Base-by-base conservation (phyloP, 371 early-diverging fungal genomes). In the Mortierella sp. region DNA sequence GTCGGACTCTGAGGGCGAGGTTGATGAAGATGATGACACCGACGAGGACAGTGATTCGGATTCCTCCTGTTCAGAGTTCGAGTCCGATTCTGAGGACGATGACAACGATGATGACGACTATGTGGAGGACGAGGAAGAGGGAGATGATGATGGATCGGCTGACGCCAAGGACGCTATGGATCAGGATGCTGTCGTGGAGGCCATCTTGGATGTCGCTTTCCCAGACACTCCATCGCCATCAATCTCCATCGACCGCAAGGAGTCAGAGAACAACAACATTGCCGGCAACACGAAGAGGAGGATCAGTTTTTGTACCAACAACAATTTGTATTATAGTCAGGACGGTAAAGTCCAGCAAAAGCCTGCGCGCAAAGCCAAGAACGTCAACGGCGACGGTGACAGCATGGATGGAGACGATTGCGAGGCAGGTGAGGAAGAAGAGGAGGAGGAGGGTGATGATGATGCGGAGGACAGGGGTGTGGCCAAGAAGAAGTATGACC, bases 281-380 rank as follows among this genome's bases (percentile, higher is more conserved):
- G 18, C 35, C 21, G 55, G 27, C 48, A 72, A 24, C 49, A 27
- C n/a, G 10, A 74, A 83, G 48, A 76, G 75, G 43, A 68, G 77
- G 72, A 83, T 83, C 68, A 83, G 80, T 71, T 83, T 83, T 70
- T 83, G 80, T 76, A 76, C 71, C 70, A 79, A 79, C 75, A 83
- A 71, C 21, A 58, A 68, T 18, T 41, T 82, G 78, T 82, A 82
- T 72, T 82, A 78, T 78, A 82, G 51, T 11, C 68, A 65, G 14
- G 75, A 78, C 44, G 83, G 83, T 14, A 27, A 48, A 35, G 71
- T 73, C 46, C 74, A 56, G 24, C 56, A 27, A 5, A 41, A 10
- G 38, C 56, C 74, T 8, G 63, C 35, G 2, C 56, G 56, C 41
- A 41, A 29, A 16, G 54, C 18, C 27, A 68, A 68, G 68, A 10